Conservation (phyloP, 1,284 basidiomycete species). For the Boletus sp. region DNA sequence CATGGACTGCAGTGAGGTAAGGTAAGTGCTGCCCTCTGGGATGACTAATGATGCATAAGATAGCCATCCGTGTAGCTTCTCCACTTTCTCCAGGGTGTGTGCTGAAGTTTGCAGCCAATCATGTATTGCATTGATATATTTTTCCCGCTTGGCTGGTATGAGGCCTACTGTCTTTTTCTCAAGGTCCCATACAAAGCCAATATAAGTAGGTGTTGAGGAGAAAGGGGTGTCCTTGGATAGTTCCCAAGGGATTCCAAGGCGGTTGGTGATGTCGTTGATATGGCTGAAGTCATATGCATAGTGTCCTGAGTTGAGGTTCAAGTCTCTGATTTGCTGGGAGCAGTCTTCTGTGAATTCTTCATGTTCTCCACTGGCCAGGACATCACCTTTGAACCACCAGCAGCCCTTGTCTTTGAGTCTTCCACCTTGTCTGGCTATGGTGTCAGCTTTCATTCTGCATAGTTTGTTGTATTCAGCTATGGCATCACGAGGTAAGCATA, state of each 20-base stretch:
- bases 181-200: slow-evolving; percentile 32
- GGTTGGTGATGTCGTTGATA: background rate
- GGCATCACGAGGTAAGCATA: too few relatives aligned
- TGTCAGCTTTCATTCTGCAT: too few relatives aligned
- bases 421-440: too few relatives aligned
- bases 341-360: too few relatives aligned
- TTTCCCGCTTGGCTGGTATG: background rate
- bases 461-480: too few relatives aligned
- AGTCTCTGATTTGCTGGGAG: background rate
- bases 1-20: background rate
- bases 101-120: background rate
- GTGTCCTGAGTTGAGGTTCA: background rate
- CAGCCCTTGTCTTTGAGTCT: too few relatives aligned
- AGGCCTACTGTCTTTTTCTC: background rate
- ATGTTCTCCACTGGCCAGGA: too few relatives aligned
- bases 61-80: background rate
- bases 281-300: background rate
- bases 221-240: slow-evolving; percentile 15
- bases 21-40: background rate
- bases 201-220: background rate
- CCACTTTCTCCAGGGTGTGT: background rate
- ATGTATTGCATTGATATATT: background rate
- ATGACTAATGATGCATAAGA: background rate
- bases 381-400: too few relatives aligned
- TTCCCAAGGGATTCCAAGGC: slow-evolving; percentile 13